Percentiles rank a stretch among this genome's conserved stretches.
Conservation (phyloP, 805 yeast genomes). For the Cyberlindnera xylosilytica region DNA sequence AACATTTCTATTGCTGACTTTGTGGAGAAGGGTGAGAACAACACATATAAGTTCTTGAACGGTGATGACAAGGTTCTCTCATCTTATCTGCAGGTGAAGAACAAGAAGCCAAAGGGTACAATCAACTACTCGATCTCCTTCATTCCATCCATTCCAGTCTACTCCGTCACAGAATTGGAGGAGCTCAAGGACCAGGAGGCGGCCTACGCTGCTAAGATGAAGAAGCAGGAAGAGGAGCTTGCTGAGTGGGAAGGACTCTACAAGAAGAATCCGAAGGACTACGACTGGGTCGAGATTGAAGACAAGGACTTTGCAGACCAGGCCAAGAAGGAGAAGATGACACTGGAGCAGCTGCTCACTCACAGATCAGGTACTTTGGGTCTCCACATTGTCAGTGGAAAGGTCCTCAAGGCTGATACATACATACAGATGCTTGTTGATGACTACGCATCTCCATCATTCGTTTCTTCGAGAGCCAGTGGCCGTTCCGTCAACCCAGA, state of each 20-base stretch:
- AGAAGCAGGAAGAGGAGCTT: slow-evolving; percentile 32
- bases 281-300: slow-evolving; percentile 56
- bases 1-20: slow-evolving; percentile 48
- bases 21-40: slow-evolving; percentile 45
- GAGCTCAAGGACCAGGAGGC: slow-evolving; percentile 43
- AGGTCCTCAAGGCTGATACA: slow-evolving; percentile 43
- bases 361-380: slow-evolving; percentile 63
- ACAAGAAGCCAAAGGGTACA: slow-evolving; percentile 47
- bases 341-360: slow-evolving; percentile 50
- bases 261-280: slow-evolving; percentile 55
- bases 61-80: slow-evolving; percentile 44
- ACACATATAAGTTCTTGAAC: slow-evolving; percentile 46
- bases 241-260: slow-evolving; percentile 48
- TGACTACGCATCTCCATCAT: slow-evolving; percentile 59
- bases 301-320: slow-evolving; percentile 38
- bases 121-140: slow-evolving; percentile 57
- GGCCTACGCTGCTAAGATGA: slow-evolving; percentile 34
- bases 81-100: slow-evolving; percentile 30
- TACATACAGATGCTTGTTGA: slow-evolving; percentile 62
- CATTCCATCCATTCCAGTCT: slow-evolving; percentile 62
- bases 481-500: slow-evolving; percentile 45
- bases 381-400: slow-evolving; percentile 50
- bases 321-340: slow-evolving; percentile 40
- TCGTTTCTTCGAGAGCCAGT: slow-evolving; percentile 45
- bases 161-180: slow-evolving; percentile 52